Conservation (phyloP, 2,329 filamentous ascomycete species). For the Fusarium armeniacum region DNA sequence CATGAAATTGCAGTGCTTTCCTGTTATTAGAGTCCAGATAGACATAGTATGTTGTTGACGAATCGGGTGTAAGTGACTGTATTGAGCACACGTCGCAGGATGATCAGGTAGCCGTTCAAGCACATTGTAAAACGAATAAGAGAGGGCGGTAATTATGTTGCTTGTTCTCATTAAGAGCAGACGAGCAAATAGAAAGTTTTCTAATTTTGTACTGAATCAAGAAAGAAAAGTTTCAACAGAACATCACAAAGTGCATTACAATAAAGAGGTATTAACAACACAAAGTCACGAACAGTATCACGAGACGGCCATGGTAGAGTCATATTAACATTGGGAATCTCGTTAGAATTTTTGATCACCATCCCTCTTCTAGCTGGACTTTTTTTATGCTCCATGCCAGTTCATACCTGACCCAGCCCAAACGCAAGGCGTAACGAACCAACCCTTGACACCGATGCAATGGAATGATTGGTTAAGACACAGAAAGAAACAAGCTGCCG, state of each 20-base stretch:
- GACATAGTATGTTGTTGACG: too few species aligned
- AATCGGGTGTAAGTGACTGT: not conserved
- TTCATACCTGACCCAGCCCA: constrained; percentile 56
- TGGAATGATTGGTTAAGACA: constrained; percentile 56
- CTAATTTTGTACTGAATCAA: not conserved
- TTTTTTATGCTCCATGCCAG: constrained; percentile 56
- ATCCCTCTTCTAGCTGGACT: constrained; percentile 55
- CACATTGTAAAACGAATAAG: not conserved
- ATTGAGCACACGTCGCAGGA: not conserved
- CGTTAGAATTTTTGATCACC: constrained; percentile 52
- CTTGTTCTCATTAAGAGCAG: not conserved
- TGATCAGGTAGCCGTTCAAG: not conserved
- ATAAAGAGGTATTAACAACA: not conserved
- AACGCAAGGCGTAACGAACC: constrained; percentile 55
- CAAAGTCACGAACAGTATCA: constrained; percentile 18
- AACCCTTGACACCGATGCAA: constrained; percentile 70
- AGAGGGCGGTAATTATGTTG: not conserved
- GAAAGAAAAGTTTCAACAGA: not conserved
- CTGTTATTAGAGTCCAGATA: too few species aligned
- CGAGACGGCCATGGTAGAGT: constrained; percentile 36
- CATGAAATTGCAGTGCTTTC: too few species aligned
- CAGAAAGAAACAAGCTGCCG: constrained; percentile 58
- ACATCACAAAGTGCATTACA: not conserved
- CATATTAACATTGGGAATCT: constrained; percentile 54
- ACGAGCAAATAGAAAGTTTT: not conserved